These are phyloP conservation scores for Cercospora sp. DNA, from an alignment of 2,329 filamentous ascomycete species.

Conservation along the genomic window DNA sequence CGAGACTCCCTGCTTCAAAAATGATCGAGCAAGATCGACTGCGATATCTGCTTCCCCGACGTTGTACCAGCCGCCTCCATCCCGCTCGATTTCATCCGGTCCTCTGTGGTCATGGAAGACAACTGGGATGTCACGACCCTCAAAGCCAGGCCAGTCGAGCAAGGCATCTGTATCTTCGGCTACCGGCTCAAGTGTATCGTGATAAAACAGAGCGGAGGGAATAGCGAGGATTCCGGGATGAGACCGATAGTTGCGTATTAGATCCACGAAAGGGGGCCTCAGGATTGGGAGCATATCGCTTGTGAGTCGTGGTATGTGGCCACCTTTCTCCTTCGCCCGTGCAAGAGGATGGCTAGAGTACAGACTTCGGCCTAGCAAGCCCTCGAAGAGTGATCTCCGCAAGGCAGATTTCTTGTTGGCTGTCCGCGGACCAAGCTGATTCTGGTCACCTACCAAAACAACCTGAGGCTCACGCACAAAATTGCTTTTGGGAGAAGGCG, in stretches of 20 bases:
- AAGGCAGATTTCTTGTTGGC: constrained; percentile 26
- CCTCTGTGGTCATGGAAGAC: constrained; percentile 27
- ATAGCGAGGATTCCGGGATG: constrained; percentile 32
- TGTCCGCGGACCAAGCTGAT: constrained; percentile 34
- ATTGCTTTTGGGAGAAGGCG: constrained; percentile 18
- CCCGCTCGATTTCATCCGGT: constrained; percentile 32
- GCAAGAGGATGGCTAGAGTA: constrained; percentile 33
- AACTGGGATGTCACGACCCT: constrained; percentile 27
- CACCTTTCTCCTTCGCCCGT: constrained; percentile 26
- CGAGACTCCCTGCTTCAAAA: constrained; percentile 22
- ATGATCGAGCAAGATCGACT: constrained; percentile 25
- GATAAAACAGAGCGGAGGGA: constrained; percentile 33
- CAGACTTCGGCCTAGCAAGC: constrained; percentile 26
- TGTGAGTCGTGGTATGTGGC: constrained; percentile 29
- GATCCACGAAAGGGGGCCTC: constrained; percentile 31
- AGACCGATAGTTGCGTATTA: constrained; percentile 35
- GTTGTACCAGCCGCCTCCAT: constrained; percentile 36
- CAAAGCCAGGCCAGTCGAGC: constrained; percentile 29
- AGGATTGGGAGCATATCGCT: constrained; percentile 32
- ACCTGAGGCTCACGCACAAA: constrained; percentile 15
- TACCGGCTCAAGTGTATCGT: constrained; percentile 33
- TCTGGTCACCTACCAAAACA: constrained; percentile 33
- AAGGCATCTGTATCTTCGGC: constrained; percentile 24
- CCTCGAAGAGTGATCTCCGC: constrained; percentile 31
- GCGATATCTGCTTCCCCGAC: constrained; percentile 28